Base-by-base conservation (phyloP, 2,329 filamentous ascomycete genomes). In the Bipolaris victoriae region DNA sequence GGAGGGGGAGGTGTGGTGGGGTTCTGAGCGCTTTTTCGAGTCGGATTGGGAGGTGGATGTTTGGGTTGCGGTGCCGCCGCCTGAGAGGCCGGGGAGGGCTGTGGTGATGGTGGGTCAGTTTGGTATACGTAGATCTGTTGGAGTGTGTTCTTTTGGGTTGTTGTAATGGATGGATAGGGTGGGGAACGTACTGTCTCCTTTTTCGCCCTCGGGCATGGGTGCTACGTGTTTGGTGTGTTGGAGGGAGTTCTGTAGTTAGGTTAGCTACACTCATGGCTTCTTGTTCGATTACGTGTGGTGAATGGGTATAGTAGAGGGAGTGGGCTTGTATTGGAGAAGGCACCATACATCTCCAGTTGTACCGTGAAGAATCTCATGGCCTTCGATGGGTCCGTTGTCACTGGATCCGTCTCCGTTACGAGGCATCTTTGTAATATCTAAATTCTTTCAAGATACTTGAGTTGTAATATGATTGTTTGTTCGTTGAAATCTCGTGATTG, bases 361-460 rank as follows among this genome's bases (percentile, higher is more conserved):
- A 51, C 77, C 77, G 57, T 79, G 77, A 41, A 76, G 62, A 39
- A 77, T 65, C 62, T 73, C 74, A 45, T 76, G 63, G 49, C 70
- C 76, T 55, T 78, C 76, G 41, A 74, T 70, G 57, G 75, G 69
- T 13, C 70, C 76, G 65, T 77, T 79, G 71, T 79, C 72, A 20
- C 71, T 65, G 52, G 71, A 73, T 62, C 76, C 76, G 63, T 76
- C 75, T 62, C 76, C 76, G 63, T 78, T 70, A 61, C 76, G 76
- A 66, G 77, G 76, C 77, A 79, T 79, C 5, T 24, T 62, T 40
- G 5, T 10, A 5, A 13, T 29, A 31, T 18, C 20, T 1, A 7
- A 31, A 5, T 29, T 2, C 9, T 16, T 13, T 49, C 7, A 13
- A 24, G 13, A 24, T 20, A 13, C 3, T 35, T n/a, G 1, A 22